A percentile compares a stretch with the other conserved stretches of the same genome.
phyloP scores from a whole-genome alignment of 2,329 filamentous ascomycete genomes.

The Pseudogymnoascus sp. region DNA sequence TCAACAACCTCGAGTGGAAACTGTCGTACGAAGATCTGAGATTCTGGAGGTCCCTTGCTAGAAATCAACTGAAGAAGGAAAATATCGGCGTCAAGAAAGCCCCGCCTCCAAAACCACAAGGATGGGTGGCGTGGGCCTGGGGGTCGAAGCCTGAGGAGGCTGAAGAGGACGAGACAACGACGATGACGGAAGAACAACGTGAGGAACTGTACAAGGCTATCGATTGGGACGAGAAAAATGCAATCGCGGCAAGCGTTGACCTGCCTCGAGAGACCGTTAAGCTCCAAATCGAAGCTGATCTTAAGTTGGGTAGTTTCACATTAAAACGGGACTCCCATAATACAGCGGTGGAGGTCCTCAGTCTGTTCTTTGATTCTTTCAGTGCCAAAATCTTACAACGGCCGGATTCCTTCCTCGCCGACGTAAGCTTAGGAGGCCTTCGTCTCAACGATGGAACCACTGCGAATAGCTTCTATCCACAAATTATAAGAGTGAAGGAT shows the following conservation, averaged over 20 bases:
- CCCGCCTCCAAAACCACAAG: slow-evolving; percentile 53
- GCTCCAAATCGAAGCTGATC: slow-evolving; percentile 81
- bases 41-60: slow-evolving; percentile 91
- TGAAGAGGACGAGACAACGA: slow-evolving; percentile 64
- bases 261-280: slow-evolving; percentile 87
- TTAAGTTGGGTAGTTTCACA: slow-evolving; percentile 95
- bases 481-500: slow-evolving; percentile 94
- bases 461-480: slow-evolving; percentile 79
- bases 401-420: slow-evolving; percentile 82
- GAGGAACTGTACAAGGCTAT: slow-evolving; percentile 97
- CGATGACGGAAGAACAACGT: slow-evolving; percentile 91
- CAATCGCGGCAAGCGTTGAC: slow-evolving; percentile 79
- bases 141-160: slow-evolving; percentile 58
- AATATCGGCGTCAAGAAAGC: slow-evolving; percentile 80
- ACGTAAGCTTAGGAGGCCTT: slow-evolving; percentile 85
- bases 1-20: slow-evolving; percentile 76
- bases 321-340: slow-evolving; percentile 77
- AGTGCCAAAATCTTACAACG: slow-evolving; percentile 83
- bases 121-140: slow-evolving; percentile 91
- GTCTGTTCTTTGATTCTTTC: slow-evolving; percentile 90
- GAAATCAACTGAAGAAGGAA: slow-evolving; percentile 92
- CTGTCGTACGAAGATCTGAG: slow-evolving; percentile 89
- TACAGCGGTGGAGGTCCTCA: slow-evolving; percentile 73
- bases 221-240: slow-evolving; percentile 95
- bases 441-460: slow-evolving; percentile 95